phyloP scores from a whole-genome alignment of 1,139 yeast species.

The Citeromyces hawaiiensis region DNA sequence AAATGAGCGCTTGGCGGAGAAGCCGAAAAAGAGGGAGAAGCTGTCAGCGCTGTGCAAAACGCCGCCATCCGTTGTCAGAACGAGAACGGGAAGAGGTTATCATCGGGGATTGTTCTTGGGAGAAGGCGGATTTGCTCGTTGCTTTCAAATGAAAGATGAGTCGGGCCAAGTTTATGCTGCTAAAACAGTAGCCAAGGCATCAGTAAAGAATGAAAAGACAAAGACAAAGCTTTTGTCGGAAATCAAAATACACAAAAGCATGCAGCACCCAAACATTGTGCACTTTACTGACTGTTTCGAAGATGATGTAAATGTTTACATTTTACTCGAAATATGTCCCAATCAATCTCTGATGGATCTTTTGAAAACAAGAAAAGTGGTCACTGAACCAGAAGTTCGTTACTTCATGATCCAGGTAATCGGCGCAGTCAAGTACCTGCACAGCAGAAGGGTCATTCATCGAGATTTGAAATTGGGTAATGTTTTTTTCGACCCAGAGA shows the following conservation, averaged over 20 bases:
- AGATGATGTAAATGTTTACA: constrained; percentile 87
- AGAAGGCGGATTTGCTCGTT: constrained; percentile 98
- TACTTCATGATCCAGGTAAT: constrained; percentile 83
- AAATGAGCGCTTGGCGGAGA: constrained; percentile 9
- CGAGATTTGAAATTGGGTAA: constrained; percentile 92
- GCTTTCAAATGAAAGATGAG: constrained; percentile 92
- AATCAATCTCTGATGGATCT: constrained; percentile 90
- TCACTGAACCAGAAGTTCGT: constrained; percentile 88
- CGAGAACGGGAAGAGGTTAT: constrained; percentile 78
- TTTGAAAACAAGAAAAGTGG: constrained; percentile 65
- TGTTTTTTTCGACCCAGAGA: constrained; percentile 81
- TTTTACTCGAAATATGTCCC: constrained; percentile 86
- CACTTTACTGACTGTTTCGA: constrained; percentile 91
- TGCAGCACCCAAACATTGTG: constrained; percentile 83
- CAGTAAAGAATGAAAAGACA: constrained; percentile 84
- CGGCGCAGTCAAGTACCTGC: constrained; percentile 90
- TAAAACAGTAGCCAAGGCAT: constrained; percentile 93
- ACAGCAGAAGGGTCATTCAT: constrained; percentile 86
- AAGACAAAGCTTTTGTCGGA: constrained; percentile 82
- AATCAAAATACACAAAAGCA: constrained; percentile 86
- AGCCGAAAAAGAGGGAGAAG: constrained; percentile 65
- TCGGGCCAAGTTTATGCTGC: constrained; percentile 88
- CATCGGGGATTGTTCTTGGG: constrained; percentile 88
- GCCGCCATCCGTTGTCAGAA: constrained; percentile 85
- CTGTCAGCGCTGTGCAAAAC: constrained; percentile 83